Evolutionary conservation across 2,329 filamentous ascomycete species (phyloP).

Genomic region (Penicillium capsulatum): DNA sequence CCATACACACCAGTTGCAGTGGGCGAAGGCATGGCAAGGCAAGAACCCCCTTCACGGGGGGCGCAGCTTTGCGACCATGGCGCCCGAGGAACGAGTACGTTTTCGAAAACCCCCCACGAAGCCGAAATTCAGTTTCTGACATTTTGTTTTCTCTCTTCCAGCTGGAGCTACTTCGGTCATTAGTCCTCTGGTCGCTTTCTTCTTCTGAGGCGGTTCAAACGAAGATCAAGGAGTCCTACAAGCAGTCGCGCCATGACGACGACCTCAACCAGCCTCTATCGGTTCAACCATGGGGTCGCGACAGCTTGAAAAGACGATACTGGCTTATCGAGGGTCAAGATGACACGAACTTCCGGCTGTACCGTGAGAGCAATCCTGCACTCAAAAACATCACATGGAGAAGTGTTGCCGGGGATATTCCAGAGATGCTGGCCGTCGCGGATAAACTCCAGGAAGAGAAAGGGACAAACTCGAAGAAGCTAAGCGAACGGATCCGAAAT

Average conservation of each 20-base stretch:
- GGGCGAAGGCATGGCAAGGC: conserved; percentile 77
- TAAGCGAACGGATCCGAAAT: conserved; percentile 71
- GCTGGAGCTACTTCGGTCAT: conserved; percentile 76
- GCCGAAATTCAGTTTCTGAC: no score
- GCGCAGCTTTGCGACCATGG: conserved; percentile 77
- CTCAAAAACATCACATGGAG: conserved; percentile 79
- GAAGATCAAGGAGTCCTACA: conserved; percentile 83
- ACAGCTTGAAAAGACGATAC: conserved; percentile 87
- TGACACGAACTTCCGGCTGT: conserved; percentile 89
- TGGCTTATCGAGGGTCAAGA: conserved; percentile 91
- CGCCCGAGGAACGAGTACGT: conserved; percentile 71
- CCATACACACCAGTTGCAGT: conserved; percentile 77
- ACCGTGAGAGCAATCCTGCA: conserved; percentile 84
- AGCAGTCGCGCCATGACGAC: conserved; percentile 74
- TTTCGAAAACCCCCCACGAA: no score
- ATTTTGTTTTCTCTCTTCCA: no score
- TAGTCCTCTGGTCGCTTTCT: conserved; percentile 83
- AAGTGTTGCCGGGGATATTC: conserved; percentile 85
- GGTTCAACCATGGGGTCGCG: conserved; percentile 84
- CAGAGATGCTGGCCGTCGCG: conserved; percentile 71
- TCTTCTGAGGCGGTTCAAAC: conserved; percentile 78
- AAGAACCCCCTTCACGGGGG: conserved; percentile 79
- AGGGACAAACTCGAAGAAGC: conserved; percentile 71
- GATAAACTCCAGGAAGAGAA: conserved; percentile 76
- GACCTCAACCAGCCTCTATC: conserved; percentile 80